Base-by-base conservation (phyloP, 2,329 filamentous ascomycete genomes). In the Colletotrichum aenigma region DNA sequence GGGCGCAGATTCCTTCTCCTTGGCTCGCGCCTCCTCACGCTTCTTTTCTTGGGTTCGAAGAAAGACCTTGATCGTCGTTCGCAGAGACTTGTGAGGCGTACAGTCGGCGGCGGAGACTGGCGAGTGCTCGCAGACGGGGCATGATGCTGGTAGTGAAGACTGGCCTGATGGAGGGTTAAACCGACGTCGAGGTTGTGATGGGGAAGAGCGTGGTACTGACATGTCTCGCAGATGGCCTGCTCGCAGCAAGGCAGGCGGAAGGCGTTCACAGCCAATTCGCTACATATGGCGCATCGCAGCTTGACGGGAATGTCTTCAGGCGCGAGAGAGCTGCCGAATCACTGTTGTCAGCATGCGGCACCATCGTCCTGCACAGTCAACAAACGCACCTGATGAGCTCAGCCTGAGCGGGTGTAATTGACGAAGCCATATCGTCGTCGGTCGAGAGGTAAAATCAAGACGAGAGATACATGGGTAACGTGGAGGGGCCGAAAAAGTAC, bases 161-260 rank as follows among this genome's bases (percentile, higher is more conserved):
- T 98, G 95, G 84, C 95, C 93, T 96, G 78, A 24, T 79, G 74
- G 18, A n/a, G n/a, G 62, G 79, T 79, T 38, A 36, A 26, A 4
- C 43, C 13, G 8, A n/a, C n/a, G 32, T 64, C 15, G 30, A 24
- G n/a, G 26, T 4, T 66, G 32, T 6, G 18, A 30, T 21, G 30
- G 8, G 15, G 21, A 43, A 8, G 28, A 13, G 3, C 9, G 3
- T 16, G n/a, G 18, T 75, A 85, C 93, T 82, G 88, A 98, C 97
- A 99, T 78, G 89, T 90, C 82, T 96, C 94, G 88, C 97, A 98
- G 74, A 98, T 98, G 55, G 94, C 93, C 83, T 98, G 96, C 82
- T 98, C 97, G 85, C 97, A 99, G 86, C 97, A 99, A 2, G 96
- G 95, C 32, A 98, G 89, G 78, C 96, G 94, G 84, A 95, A 98